Percentiles rank a stretch among this genome's conserved stretches.
phyloP scores from a whole-genome alignment of 352 stramenopile species.

The Aphanomyces cochlioides region DNA sequence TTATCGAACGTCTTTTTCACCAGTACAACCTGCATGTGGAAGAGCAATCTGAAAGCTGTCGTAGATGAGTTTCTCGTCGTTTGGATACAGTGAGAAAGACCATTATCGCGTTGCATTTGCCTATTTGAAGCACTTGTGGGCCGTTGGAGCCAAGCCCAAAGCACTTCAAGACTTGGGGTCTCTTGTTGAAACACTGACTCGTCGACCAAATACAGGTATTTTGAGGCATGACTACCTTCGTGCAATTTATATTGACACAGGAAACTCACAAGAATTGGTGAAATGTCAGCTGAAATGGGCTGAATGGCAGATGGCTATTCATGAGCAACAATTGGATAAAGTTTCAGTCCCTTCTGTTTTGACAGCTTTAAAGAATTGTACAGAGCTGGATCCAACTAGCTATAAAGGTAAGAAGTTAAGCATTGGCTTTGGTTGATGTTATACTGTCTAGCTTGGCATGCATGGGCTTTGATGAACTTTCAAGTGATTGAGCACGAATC shows the following conservation, averaged over 20 bases:
- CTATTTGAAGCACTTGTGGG: conserved; percentile 94
- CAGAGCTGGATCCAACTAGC: conserved; percentile 60
- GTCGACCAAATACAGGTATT: conserved; percentile 12
- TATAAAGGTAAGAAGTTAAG: conserved; percentile 43
- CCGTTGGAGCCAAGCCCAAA: conserved; percentile 82
- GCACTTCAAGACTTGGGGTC: conserved; percentile 80
- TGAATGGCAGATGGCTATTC: conserved; percentile 79
- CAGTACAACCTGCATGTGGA: conserved; percentile 58
- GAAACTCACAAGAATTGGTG: conserved; percentile 55
- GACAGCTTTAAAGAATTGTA: conserved; percentile 60
- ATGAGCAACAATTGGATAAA: conserved; percentile 75
- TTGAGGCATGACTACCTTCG: background rate
- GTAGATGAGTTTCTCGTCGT: conserved; percentile 31
- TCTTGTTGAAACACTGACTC: conserved; percentile 73
- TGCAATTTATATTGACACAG: background rate
- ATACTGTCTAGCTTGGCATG: conserved; percentile 87
- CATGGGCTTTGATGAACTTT: conserved; percentile 97
- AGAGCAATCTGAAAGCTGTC: background rate
- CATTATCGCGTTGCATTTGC: conserved; percentile 91
- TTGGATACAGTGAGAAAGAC: conserved; percentile 83
- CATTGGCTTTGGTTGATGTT: background rate
- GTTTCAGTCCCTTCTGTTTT: conserved; percentile 72
- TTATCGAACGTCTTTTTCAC: conserved; percentile 62
- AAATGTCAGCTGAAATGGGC: conserved; percentile 82
- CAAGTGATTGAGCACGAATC: conserved; percentile 89